Evolutionary conservation across 2,329 filamentous ascomycete species (phyloP).

Genomic region (Nectriaceae sp.): DNA sequence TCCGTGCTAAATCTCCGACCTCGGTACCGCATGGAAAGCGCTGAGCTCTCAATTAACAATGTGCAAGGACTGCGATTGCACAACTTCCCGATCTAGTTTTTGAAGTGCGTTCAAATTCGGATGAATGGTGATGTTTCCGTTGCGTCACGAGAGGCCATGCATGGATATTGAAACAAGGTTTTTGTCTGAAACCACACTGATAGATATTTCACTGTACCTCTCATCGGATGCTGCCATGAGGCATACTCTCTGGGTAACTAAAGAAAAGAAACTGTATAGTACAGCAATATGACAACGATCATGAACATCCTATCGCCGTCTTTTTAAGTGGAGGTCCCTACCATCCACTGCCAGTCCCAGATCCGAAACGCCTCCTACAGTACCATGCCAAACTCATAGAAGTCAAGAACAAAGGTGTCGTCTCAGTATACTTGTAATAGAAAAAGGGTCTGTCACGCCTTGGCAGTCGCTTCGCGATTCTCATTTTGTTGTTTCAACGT

Average conservation of each 20-base stretch:
- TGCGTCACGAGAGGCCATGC: too few species aligned
- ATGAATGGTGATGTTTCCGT: too few species aligned
- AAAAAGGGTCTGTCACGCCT: slow-evolving; percentile 19
- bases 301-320: slow-evolving; percentile 31
- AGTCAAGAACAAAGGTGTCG: slow-evolving; percentile 20
- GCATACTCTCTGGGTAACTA: slow-evolving; percentile 25
- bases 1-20: slow-evolving; percentile 7
- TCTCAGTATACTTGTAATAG: slow-evolving; percentile 27
- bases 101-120: too few species aligned
- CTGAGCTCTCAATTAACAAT: too few species aligned
- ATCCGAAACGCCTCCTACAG: slow-evolving; percentile 31
- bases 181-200: too few species aligned
- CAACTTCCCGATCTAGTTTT: too few species aligned
- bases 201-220: background rate
- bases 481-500: slow-evolving; percentile 37
- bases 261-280: slow-evolving; percentile 25
- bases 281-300: slow-evolving; percentile 24
- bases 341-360: slow-evolving; percentile 31
- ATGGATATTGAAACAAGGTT: too few species aligned
- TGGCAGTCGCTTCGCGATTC: slow-evolving; percentile 30
- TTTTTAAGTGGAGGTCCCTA: slow-evolving; percentile 32
- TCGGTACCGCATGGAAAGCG: too few species aligned
- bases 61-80: too few species aligned
- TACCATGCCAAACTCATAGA: slow-evolving; percentile 30
- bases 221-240: slow-evolving; percentile 14